Conservation (phyloP, 2,329 filamentous ascomycete species). For the Aspergillus caelatus region DNA sequence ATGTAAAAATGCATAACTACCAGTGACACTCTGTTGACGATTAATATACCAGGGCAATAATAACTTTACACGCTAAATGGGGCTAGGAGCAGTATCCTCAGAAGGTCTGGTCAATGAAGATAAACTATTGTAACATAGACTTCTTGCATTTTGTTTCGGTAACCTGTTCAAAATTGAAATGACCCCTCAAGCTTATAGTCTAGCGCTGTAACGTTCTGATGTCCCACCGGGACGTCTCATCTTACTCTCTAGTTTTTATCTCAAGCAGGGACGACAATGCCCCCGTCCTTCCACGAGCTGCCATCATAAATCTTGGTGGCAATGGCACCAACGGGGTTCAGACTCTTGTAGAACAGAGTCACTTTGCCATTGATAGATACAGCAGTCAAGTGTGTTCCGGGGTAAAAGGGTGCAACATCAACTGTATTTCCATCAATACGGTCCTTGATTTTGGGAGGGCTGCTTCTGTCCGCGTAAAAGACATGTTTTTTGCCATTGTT, state of each 20-base stretch:
- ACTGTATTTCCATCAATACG: neutral
- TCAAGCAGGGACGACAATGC: constrained; percentile 2
- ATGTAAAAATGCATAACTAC: no score
- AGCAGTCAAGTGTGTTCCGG: constrained; percentile 1
- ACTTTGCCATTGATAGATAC: neutral
- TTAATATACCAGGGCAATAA: no score
- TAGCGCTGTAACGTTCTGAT: neutral
- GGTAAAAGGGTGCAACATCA: constrained; percentile 2
- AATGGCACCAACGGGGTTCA: neutral
- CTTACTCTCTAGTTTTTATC: neutral
- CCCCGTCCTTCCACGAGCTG: constrained; percentile 1
- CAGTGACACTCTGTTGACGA: no score
- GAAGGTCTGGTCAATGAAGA: no score
- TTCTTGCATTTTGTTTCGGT: neutral
- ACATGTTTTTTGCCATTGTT: neutral
- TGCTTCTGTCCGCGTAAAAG: neutral
- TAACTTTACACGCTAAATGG: no score
- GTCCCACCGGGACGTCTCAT: neutral
- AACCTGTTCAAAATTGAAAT: neutral
- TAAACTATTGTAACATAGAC: no score
- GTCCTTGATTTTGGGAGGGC: neutral
- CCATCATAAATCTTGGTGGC: constrained; percentile 1
- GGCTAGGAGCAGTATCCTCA: no score
- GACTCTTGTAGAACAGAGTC: neutral
- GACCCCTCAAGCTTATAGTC: neutral